A percentile compares a stretch with the other conserved stretches of the same genome.
phyloP scores from a whole-genome alignment of 192 early-diverging fungal genomes.

The Podila epigama region DNA sequence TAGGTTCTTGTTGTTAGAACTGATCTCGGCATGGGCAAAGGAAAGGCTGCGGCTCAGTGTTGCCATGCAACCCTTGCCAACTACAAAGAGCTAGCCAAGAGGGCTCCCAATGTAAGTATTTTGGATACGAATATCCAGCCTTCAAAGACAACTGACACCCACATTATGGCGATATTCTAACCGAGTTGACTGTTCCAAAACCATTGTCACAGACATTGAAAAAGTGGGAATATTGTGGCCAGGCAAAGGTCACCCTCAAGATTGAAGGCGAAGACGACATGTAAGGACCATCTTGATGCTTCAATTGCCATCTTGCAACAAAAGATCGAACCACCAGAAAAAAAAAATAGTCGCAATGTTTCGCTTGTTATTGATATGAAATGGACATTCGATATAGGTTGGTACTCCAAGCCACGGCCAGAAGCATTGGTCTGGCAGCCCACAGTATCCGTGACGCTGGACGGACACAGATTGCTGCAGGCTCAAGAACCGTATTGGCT shows the following conservation, averaged over 20 bases:
- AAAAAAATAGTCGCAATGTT: no score
- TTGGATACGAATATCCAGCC: neutral
- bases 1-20: slow-evolving; percentile 84
- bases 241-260: slow-evolving; percentile 89
- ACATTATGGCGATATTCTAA: neutral
- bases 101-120: slow-evolving; percentile 55
- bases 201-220: slow-evolving; percentile 47
- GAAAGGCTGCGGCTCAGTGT: slow-evolving; percentile 95
- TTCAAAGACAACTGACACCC: neutral
- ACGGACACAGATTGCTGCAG: slow-evolving; percentile 89
- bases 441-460: slow-evolving; percentile 91
- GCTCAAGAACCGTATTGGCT: slow-evolving; percentile 90
- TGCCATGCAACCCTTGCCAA: slow-evolving; percentile 90
- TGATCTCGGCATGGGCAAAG: slow-evolving; percentile 94
- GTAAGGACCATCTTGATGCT: slow-evolving; percentile 51
- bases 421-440: slow-evolving; percentile 66
- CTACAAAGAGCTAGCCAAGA: slow-evolving; percentile 66
- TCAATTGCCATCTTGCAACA: neutral
- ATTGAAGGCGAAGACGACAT: slow-evolving; percentile 78
- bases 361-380: slow-evolving; percentile 20
- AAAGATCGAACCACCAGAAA: neutral
- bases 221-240: slow-evolving; percentile 81
- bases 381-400: slow-evolving; percentile 54
- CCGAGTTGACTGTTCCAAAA: neutral
- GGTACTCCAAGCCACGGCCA: slow-evolving; percentile 67